A percentile compares a stretch with the other conserved stretches of the same genome.
Evolutionary conservation across 2,329 filamentous ascomycete species (phyloP).

Genomic region (Penicillium vulpinum): DNA sequence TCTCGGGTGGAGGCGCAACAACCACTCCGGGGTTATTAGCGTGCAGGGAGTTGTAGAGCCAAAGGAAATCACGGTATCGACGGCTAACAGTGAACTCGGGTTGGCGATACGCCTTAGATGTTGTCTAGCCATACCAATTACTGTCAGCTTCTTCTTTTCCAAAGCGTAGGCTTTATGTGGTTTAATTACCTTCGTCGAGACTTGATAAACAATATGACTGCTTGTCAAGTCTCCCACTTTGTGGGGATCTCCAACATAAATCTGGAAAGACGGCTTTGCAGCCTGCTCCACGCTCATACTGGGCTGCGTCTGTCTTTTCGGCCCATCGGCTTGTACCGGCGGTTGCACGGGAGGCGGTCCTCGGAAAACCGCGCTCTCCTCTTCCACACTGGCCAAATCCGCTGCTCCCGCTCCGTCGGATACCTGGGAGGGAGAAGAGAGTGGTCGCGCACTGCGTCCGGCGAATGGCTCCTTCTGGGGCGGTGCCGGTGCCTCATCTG

Average conservation of each 20-base stretch:
- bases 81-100: conserved; percentile 90
- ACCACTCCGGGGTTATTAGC: conserved; percentile 93
- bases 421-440: conserved; percentile 46
- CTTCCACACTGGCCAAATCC: conserved; percentile 71
- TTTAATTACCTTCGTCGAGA: conserved; percentile 75
- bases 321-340: conserved; percentile 44
- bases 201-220: conserved; percentile 96
- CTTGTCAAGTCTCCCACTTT: conserved; percentile 97
- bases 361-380: conserved; percentile 66
- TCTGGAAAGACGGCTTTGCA: conserved; percentile 85
- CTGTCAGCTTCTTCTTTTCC: neutral
- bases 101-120: conserved; percentile 92
- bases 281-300: conserved; percentile 92
- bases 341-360: conserved; percentile 61
- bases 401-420: conserved; percentile 54
- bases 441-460: conserved; percentile 38
- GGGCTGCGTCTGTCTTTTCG: conserved; percentile 61
- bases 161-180: neutral
- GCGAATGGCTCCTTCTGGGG: conserved; percentile 59
- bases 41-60: conserved; percentile 94
- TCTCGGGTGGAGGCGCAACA: conserved; percentile 93
- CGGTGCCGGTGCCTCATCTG: conserved; percentile 58
- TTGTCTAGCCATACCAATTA: conserved; percentile 61
- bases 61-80: conserved; percentile 93
- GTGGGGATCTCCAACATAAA: conserved; percentile 91